phyloP scores from a whole-genome alignment of 805 yeast genomes.

The Nematodospora valgi region DNA sequence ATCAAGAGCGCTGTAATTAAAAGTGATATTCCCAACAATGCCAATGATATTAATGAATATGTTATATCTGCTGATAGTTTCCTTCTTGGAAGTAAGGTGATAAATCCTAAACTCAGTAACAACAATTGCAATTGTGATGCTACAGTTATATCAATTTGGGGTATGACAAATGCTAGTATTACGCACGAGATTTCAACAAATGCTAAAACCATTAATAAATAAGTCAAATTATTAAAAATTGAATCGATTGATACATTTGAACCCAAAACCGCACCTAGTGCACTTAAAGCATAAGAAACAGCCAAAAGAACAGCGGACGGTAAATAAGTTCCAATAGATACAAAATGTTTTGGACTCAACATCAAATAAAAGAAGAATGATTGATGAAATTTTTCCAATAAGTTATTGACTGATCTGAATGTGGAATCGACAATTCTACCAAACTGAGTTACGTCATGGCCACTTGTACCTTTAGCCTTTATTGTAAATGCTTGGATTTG shows the following conservation, averaged over 20 bases:
- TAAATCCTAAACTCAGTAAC: constrained; percentile 5
- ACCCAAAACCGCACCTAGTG: constrained; percentile 55
- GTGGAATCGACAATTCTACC: constrained; percentile 88
- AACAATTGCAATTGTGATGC: constrained; percentile 13
- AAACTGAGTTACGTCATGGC: constrained; percentile 82
- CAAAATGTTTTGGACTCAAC: constrained; percentile 74
- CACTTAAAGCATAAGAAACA: constrained; percentile 63
- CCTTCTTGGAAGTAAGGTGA: constrained; percentile 2
- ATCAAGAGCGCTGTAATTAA: constrained; percentile 71
- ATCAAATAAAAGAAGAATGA: constrained; percentile 90
- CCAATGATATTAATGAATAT: constrained; percentile 40
- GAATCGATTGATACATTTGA: constrained; percentile 27
- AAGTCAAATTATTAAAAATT: constrained; percentile 20
- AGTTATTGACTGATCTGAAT: constrained; percentile 84
- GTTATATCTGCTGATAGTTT: constrained; percentile 19
- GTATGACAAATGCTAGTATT: constrained; percentile 22
- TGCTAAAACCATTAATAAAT: constrained; percentile 24
- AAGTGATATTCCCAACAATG: constrained; percentile 58
- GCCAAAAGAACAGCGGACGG: constrained; percentile 81
- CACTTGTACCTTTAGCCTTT: constrained; percentile 58
- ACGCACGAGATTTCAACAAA: constrained; percentile 23
- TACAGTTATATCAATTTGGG: constrained; percentile 18
- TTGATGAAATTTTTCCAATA: constrained; percentile 94
- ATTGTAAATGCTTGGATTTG: constrained; percentile 87
- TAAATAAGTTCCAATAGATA: constrained; percentile 88